Conservation (phyloP, 768 basidiomycete genomes). For the Chalciporus chontae region DNA sequence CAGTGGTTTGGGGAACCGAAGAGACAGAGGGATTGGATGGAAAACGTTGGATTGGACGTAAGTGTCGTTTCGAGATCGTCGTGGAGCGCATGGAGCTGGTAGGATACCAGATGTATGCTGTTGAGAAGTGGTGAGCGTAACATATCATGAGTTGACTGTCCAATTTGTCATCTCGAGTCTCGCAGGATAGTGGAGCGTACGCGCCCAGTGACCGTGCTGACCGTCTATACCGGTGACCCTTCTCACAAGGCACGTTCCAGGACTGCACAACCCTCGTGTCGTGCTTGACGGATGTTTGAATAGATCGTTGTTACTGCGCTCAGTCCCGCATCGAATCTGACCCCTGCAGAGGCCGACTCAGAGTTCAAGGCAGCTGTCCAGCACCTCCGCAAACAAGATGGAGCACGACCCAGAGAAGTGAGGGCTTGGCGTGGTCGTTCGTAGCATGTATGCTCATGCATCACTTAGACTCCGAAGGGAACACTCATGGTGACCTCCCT, state of each 20-base stretch:
- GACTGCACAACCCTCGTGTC: background rate
- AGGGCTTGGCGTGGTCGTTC: conserved; percentile 4
- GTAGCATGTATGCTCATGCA: conserved; percentile 5
- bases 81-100: conserved; percentile 43
- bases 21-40: conserved; percentile 20
- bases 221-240: conserved; percentile 76
- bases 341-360: conserved; percentile 40
- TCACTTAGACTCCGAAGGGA: conserved; percentile 56
- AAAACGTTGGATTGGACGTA: conserved; percentile 43
- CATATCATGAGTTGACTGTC: background rate
- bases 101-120: conserved; percentile 81
- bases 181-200: conserved; percentile 65
- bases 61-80: conserved; percentile 47
- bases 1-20: conserved; percentile 4
- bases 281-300: conserved; percentile 13
- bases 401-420: conserved; percentile 71
- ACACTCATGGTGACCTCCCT: conserved; percentile 78
- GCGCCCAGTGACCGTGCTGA: conserved; percentile 55
- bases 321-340: conserved; percentile 41
- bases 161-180: background rate
- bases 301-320: conserved; percentile 63
- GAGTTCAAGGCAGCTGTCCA: conserved; percentile 64
- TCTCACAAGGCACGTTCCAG: conserved; percentile 51
- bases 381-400: conserved; percentile 56
- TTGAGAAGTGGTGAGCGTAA: conserved; percentile 71